Evolutionary conservation across 352 stramenopile species (phyloP).

Genomic region (Globisporangium ultimum): DNA sequence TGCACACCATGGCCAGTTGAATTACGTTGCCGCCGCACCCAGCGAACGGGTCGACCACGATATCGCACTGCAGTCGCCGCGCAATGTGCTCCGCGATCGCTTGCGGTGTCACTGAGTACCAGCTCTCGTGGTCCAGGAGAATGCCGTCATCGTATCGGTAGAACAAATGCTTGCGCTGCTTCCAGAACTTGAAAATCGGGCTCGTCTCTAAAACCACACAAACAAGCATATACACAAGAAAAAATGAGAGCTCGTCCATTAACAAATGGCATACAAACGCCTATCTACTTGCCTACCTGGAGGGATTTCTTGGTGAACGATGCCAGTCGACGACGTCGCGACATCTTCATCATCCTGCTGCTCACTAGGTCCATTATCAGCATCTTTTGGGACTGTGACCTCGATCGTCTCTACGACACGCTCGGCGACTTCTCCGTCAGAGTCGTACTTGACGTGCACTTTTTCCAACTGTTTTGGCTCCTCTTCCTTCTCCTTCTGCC

Average conservation of each 20-base stretch:
- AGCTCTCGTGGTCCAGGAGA: conserved; percentile 90
- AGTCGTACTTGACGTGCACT: conserved; percentile 62
- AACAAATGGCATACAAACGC: too few relatives aligned
- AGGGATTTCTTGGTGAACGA: background rate
- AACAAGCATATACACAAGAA: background rate
- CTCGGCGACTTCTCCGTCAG: conserved; percentile 51
- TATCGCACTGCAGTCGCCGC: conserved; percentile 65
- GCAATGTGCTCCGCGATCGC: conserved; percentile 87
- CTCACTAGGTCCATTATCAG: background rate
- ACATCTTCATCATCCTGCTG: background rate
- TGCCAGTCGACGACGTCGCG: background rate
- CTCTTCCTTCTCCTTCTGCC: background rate
- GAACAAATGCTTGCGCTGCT: conserved; percentile 86
- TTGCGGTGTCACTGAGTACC: conserved; percentile 93
- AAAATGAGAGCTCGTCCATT: too few relatives aligned
- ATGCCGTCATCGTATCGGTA: conserved; percentile 90
- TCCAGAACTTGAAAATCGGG: conserved; percentile 87
- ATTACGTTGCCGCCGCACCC: conserved; percentile 93
- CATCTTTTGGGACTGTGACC: conserved; percentile 5
- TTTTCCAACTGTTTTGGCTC: conserved; percentile 28
- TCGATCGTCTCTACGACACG: conserved; percentile 41
- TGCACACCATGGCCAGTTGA: conserved; percentile 87
- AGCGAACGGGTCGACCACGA: conserved; percentile 91
- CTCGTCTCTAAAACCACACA: conserved; percentile 22
- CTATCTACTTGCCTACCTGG: background rate